phyloP scores from a whole-genome alignment of 768 basidiomycete genomes.

The Nevesoporus exiguus region DNA sequence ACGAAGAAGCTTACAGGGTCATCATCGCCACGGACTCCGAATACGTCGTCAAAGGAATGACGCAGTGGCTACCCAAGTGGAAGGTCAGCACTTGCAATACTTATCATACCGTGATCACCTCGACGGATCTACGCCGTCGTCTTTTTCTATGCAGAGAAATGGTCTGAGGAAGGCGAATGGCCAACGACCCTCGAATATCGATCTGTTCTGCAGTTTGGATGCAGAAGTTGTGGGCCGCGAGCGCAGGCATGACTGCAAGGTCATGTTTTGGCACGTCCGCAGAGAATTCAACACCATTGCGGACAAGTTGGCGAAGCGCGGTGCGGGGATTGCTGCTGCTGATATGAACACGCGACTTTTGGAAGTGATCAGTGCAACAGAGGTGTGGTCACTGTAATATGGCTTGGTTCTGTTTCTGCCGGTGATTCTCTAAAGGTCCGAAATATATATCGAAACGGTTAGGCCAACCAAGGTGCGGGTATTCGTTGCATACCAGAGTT shows the following conservation, averaged over 20 bases:
- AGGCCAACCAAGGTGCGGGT: no score
- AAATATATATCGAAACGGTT: no score
- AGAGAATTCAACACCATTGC: conserved; percentile 24
- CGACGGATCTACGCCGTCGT: no score
- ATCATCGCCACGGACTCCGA: conserved; percentile 33
- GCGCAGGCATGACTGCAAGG: background rate
- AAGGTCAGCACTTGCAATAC: conserved; percentile 15
- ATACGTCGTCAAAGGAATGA: conserved; percentile 35
- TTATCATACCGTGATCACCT: no score
- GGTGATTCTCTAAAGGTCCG: no score
- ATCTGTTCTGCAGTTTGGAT: conserved; percentile 4
- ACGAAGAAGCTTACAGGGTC: background rate
- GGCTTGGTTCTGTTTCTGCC: no score
- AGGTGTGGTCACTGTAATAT: background rate
- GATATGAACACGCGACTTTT: no score
- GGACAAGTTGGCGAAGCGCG: conserved; percentile 22
- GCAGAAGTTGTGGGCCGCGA: background rate
- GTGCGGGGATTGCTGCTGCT: background rate
- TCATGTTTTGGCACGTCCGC: conserved; percentile 26
- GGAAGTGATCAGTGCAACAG: background rate
- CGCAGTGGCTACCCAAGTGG: conserved; percentile 34
- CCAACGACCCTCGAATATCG: conserved; percentile 3
- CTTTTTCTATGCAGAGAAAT: background rate
- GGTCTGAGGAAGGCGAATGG: background rate
- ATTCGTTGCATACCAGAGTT: no score